Base-by-base conservation (phyloP, 169 alveolate species). In the Plasmodium billcollinsi region DNA sequence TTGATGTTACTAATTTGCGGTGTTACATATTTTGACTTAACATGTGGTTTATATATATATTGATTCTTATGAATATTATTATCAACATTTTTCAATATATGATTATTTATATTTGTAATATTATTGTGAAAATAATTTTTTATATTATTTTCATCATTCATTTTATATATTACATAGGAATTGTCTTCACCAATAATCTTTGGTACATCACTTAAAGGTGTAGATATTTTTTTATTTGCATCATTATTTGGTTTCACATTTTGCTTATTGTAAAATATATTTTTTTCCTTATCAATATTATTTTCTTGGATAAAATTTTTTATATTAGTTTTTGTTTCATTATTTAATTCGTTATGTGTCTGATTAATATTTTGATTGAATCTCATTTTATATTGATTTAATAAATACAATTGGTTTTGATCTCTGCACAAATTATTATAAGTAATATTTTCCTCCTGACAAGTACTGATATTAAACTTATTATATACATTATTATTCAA, bases 81-180 rank as follows among this genome's bases (percentile, higher is more conserved):
- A 50, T 45, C 72, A 26, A 14, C 76, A 76, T 29, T 7, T 63
- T 33, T 69, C 65, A 14, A 3, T 12, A 59, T 43, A 58, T 45
- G 47, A 39, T 43, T 14, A 21, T 78, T 78, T 4, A 58, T 70
- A 66, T 39, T 14, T 67, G 58, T 20, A 50, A 9, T 11, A 21
- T 20, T 20, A 1, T 56, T 66, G 1, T 56, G 18, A 21, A 26
- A 2, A 65, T 45, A 12, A n/a, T n/a, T 21, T 24, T 58, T 78
- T 50, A 66, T 20, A 39, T 5, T 39, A 21, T 62, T 39, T 29
- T 75, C 58, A 9, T 62, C 43, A 33, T 75, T 75, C 18, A 29
- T 62, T 62, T 75, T 75, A 21, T 54, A 75, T 47, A 29, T 4
- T 50, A 20, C 3, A 63, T 47, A 62, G 11, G 67, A 39, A 65